phyloP scores from a whole-genome alignment of 1,139 yeast species.

The Hemisphaericaspora lyxosophila region DNA sequence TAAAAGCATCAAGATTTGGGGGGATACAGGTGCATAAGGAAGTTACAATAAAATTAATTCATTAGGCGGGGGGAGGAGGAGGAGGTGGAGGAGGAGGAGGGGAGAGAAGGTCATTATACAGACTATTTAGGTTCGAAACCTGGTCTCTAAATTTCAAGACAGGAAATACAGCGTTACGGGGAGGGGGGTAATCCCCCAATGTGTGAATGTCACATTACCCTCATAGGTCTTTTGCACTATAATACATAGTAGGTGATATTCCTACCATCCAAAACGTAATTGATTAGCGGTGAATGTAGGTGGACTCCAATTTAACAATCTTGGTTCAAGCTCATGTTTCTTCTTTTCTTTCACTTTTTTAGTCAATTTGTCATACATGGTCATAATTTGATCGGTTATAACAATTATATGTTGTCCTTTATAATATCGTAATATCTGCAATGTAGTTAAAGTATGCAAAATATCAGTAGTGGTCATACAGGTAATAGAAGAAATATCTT shows the following conservation, averaged over 20 bases:
- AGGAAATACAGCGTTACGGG: no score
- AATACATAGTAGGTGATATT: no score
- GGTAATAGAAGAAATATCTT: constrained; percentile 81
- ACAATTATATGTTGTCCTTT: constrained; percentile 96
- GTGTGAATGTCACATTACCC: no score
- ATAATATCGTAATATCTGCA: constrained; percentile 86
- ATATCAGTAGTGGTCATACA: constrained; percentile 98
- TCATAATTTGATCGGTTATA: constrained; percentile 78
- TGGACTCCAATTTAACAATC: constrained; percentile 83
- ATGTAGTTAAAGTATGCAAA: constrained; percentile 85
- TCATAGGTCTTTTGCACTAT: no score
- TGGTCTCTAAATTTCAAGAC: no score
- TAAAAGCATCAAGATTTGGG: constrained; percentile 87
- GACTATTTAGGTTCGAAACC: no score
- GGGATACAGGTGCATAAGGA: constrained; percentile 30
- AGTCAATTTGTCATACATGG: constrained; percentile 70
- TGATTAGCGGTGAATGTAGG: constrained; percentile 97
- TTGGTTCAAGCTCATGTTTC: constrained; percentile 74
- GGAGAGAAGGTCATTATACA: no score
- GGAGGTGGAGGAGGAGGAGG: no score
- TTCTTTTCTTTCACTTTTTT: constrained; percentile 59
- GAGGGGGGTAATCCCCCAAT: no score
- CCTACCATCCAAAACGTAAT: constrained; percentile 91
- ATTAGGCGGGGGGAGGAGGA: background rate
- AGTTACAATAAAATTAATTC: background rate